These are phyloP conservation scores for Oryza glaberrima DNA, from an alignment of 176 grass and related monocot species.

Conservation along the genomic window DNA sequence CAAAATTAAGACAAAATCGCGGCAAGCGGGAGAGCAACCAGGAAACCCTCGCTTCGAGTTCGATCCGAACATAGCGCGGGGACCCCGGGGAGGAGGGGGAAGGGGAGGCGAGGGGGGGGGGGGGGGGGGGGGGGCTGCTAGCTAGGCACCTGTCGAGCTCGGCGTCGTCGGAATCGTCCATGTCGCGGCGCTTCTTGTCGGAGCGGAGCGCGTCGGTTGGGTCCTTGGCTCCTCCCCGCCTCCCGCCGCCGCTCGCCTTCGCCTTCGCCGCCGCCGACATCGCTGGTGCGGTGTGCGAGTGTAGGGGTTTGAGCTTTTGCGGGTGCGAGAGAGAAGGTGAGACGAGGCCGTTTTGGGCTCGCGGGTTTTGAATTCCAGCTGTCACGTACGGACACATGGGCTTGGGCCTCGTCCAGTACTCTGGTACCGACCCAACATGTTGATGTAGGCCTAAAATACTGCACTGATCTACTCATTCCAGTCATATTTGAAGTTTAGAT, in stretches of 20 bases:
- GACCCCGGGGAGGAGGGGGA: neutral
- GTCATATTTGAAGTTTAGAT: too few relatives aligned
- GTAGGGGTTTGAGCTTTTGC: neutral
- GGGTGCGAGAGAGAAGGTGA: neutral
- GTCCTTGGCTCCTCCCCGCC: constrained; percentile 43
- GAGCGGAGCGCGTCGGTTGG: constrained; percentile 39
- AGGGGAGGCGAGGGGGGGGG: neutral
- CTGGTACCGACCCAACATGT: neutral
- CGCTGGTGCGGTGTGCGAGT: neutral
- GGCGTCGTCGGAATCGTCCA: constrained; percentile 47
- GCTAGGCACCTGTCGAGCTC: constrained; percentile 40
- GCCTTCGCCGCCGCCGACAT: constrained; percentile 46
- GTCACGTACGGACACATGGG: neutral
- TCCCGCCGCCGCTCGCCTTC: constrained; percentile 44
- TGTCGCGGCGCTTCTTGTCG: constrained; percentile 45
- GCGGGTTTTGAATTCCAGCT: neutral
- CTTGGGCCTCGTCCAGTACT: neutral
- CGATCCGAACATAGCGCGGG: neutral
- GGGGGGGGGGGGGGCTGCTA: too few relatives aligned
- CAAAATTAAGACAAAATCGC: neutral
- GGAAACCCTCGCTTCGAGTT: constrained; percentile 24
- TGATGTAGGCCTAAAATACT: neutral
- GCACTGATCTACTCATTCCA: too few relatives aligned
- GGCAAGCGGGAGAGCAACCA: neutral
- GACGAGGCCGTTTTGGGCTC: neutral